These are phyloP conservation scores for Flaveria bidentis DNA, from an alignment of 129 eudicot species.

Conservation along the genomic window DNA sequence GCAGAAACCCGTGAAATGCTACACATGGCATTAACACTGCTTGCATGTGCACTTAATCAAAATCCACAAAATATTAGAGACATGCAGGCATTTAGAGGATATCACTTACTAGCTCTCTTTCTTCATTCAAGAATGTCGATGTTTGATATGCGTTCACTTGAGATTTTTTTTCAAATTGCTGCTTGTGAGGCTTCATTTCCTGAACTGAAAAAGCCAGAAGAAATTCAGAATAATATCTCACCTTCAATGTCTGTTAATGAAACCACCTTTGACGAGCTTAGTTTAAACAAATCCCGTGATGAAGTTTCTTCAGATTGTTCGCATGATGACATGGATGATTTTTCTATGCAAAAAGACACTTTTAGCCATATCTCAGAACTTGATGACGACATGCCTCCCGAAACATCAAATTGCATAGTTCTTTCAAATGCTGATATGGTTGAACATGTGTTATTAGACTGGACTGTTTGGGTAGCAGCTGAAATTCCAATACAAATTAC, in stretches of 20 bases:
- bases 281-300: conserved; percentile 66
- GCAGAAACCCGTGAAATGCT: conserved; percentile 95
- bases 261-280: conserved; percentile 70
- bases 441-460: conserved; percentile 91
- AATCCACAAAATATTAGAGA: conserved; percentile 92
- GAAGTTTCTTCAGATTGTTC: conserved; percentile 83
- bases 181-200: conserved; percentile 98
- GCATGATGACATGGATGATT: conserved; percentile 85
- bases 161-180: conserved; percentile 91
- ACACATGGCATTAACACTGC: conserved; percentile 87
- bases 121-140: conserved; percentile 81
- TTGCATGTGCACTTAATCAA: conserved; percentile 94
- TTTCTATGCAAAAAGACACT: conserved; percentile 81
- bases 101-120: conserved; percentile 89
- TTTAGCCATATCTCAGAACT: conserved; percentile 87
- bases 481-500: conserved; percentile 84
- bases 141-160: conserved; percentile 92
- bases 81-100: conserved; percentile 92
- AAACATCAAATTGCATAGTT: conserved; percentile 92
- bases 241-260: conserved; percentile 51
- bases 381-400: conserved; percentile 66
- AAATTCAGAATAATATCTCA: conserved; percentile 35
- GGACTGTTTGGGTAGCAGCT: conserved; percentile 98
- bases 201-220: conserved; percentile 68
- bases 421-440: conserved; percentile 98